These are phyloP conservation scores for Rhizoclosmatium globosum DNA, from an alignment of 192 early-diverging fungal genomes.

Conservation along the genomic window DNA sequence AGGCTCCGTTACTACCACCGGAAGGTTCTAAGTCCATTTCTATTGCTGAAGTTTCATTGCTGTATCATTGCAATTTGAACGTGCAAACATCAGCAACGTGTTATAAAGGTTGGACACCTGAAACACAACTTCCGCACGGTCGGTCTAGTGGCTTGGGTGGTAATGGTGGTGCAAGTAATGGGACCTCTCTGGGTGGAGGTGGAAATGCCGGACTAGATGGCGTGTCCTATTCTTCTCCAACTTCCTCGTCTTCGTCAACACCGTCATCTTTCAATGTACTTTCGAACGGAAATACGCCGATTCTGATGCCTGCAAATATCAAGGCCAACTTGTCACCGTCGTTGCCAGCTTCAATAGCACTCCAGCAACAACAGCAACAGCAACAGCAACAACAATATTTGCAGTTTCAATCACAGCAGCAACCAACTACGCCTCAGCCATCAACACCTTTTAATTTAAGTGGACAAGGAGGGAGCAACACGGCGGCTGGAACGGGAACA, in stretches of 20 bases:
- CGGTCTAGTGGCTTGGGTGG: too few relatives aligned
- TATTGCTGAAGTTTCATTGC: slow-evolving; percentile 18
- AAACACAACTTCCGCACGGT: too few relatives aligned
- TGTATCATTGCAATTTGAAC: slow-evolving; percentile 6
- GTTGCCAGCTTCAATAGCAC: background rate
- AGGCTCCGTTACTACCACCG: background rate
- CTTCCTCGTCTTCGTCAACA: slow-evolving; percentile 13
- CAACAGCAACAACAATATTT: background rate
- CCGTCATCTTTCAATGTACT: background rate
- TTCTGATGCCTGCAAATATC: slow-evolving; percentile 10
- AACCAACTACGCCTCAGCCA: slow-evolving; percentile 13
- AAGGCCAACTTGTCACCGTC: background rate
- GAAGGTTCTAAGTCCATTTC: slow-evolving; percentile 5
- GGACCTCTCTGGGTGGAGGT: too few relatives aligned
- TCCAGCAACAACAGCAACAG: slow-evolving; percentile 6
- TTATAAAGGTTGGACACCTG: slow-evolving; percentile 24
- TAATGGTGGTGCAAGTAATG: too few relatives aligned
- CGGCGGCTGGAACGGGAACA: background rate
- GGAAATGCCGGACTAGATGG: background rate
- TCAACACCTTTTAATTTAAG: slow-evolving; percentile 17
- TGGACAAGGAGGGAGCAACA: background rate
- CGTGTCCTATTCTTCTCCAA: background rate
- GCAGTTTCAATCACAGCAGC: background rate
- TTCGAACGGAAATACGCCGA: slow-evolving; percentile 27
- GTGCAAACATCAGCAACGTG: slow-evolving; percentile 12